These are phyloP conservation scores for Cornus florida DNA, from an alignment of 148 eudicot species.

Conservation along the genomic window DNA sequence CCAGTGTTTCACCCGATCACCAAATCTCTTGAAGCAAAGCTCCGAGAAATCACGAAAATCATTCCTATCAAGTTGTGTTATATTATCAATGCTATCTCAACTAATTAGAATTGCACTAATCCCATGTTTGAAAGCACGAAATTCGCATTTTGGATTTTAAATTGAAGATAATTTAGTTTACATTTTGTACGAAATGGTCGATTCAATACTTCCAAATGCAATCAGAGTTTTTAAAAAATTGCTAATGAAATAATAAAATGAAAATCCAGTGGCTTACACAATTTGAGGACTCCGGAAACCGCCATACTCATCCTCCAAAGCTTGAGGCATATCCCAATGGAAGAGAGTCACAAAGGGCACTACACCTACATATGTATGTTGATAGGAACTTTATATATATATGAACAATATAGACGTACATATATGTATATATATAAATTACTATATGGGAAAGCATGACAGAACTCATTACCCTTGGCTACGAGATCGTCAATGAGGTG, in stretches of 20 bases:
- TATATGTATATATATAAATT: too few relatives aligned
- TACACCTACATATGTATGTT: slow-evolving; percentile 24
- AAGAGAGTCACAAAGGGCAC: slow-evolving; percentile 43
- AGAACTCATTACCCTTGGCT: slow-evolving; percentile 27
- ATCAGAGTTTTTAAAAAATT: too few relatives aligned
- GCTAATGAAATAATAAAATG: too few relatives aligned
- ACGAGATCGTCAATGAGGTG: slow-evolving; percentile 46
- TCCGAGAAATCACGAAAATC: slow-evolving; percentile 46
- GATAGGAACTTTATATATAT: not conserved
- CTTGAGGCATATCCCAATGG: slow-evolving; percentile 51
- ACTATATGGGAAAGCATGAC: too few relatives aligned
- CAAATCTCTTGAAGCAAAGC: slow-evolving; percentile 45
- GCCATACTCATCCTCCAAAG: slow-evolving; percentile 44
- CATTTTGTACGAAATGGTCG: too few relatives aligned
- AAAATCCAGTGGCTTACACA: slow-evolving; percentile 30
- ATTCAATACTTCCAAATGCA: too few relatives aligned
- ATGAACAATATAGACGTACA: not conserved
- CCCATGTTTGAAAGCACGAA: too few relatives aligned
- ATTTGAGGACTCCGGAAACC: slow-evolving; percentile 37
- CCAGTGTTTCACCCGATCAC: slow-evolving; percentile 55
- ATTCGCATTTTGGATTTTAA: too few relatives aligned
- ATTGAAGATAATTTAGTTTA: too few relatives aligned
- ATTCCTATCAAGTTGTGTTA: slow-evolving; percentile 19
- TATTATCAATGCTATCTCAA: too few relatives aligned
- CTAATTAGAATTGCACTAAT: too few relatives aligned